These are phyloP conservation scores for Tulasnella sp. DNA, from an alignment of 768 basidiomycete species.

Conservation along the genomic window DNA sequence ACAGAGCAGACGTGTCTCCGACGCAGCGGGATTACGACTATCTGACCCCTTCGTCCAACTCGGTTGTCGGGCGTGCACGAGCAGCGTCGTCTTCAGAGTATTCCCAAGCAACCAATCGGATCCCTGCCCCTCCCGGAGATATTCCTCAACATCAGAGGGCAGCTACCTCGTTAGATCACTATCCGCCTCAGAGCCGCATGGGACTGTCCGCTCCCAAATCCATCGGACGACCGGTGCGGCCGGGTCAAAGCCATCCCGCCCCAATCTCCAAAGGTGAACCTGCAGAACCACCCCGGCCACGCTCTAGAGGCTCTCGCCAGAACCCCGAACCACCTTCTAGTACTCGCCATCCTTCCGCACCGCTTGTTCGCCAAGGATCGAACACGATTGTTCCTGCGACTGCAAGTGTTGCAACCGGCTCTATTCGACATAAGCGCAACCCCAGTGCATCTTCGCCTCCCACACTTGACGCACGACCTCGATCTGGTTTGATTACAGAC, in stretches of 20 bases:
- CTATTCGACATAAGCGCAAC: conserved; percentile 2
- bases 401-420: not conserved
- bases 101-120: not conserved
- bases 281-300: not conserved
- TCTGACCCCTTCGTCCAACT: not conserved
- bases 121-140: not conserved
- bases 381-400: not conserved
- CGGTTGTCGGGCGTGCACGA: not conserved
- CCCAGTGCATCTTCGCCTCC: not conserved
- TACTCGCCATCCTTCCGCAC: not conserved
- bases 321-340: not conserved
- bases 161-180: not conserved
- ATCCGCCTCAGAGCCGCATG: no score
- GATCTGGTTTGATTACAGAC: no score
- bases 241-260: not conserved
- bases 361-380: conserved; percentile 6
- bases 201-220: not conserved
- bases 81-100: conserved; percentile 10
- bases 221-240: not conserved
- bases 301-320: not conserved
- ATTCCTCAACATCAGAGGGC: not conserved
- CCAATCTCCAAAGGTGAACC: not conserved
- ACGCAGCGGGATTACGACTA: not conserved
- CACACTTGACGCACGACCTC: not conserved
- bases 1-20: conserved; percentile 3